Evolutionary conservation across 140 eudicot species (phyloP), one percentile per base, ranked within the genome.

Genomic region (Anethum foeniculum): DNA sequence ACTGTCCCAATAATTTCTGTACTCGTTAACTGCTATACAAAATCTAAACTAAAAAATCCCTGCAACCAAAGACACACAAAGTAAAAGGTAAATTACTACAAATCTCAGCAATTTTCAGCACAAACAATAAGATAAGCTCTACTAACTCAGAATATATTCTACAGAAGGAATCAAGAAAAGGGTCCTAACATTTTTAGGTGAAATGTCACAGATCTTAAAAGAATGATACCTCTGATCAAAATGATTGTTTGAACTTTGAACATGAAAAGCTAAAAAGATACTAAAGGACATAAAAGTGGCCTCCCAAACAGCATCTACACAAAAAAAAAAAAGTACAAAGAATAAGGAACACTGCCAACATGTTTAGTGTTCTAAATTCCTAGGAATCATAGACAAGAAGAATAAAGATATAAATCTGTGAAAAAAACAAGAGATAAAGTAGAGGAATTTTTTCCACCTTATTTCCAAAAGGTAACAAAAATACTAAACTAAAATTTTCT

Each of bases 221-320:
- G 28, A 67, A 52, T n/a, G 74, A 79, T 41, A 41, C 78, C 30
- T 74, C 34, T 7, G 6, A 74, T 23, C 7, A 80, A 76, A 81
- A 65, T 82, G 65, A 80, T 81, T 83, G 82, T 80, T 72, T 54
- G 71, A 81, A 82, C 74, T 81, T 77, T 56, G 7, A 62, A 62
- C 3, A 62, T 62, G 18, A 69, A 54, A 81, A 15, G 81, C 21
- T 44, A 39, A 75, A 74, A 28, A 79, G 16, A 19, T 23, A 47
- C n/a, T 8, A 49, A 64, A 67, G 23, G 30, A 64, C 10, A 72
- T 25, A 62, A 85, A 79, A 68, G 78, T 81, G 74, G 83, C 62
- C 32, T 46, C 62, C 85, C 79, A 84, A 81, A 73, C 83, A 71
- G 86, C 76, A 87, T 83, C 83, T 75, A 77, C 34, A 25, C 79